These are phyloP conservation scores for Raffaelea albimanens DNA, from an alignment of 2,329 filamentous ascomycete species.

Conservation along the genomic window DNA sequence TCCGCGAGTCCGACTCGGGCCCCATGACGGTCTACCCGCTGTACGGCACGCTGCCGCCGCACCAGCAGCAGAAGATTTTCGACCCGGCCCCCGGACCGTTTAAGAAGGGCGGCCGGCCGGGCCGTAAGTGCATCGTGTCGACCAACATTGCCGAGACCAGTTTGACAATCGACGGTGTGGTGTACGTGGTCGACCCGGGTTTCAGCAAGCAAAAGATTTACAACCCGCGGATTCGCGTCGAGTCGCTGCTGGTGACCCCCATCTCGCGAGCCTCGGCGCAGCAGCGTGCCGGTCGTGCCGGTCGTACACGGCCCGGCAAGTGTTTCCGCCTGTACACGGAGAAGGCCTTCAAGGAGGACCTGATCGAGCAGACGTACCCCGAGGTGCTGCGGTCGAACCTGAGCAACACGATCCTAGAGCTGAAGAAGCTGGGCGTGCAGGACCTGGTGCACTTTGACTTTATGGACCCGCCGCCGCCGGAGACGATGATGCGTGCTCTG, in stretches of 20 bases:
- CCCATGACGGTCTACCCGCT: slow-evolving; percentile 86
- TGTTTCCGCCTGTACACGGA: slow-evolving; percentile 97
- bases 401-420: slow-evolving; percentile 85
- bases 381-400: slow-evolving; percentile 93
- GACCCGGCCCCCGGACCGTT: slow-evolving; percentile 71
- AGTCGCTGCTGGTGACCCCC: slow-evolving; percentile 92
- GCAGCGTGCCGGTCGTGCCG: slow-evolving; percentile 95
- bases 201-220: slow-evolving; percentile 99
- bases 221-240: slow-evolving; percentile 91
- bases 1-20: slow-evolving; percentile 81
- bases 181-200: slow-evolving; percentile 97
- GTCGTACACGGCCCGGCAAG: slow-evolving; percentile 96
- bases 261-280: slow-evolving; percentile 97
- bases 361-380: slow-evolving; percentile 94
- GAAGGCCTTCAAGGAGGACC: slow-evolving; percentile 89
- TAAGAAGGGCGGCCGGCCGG: slow-evolving; percentile 68
- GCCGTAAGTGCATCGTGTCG: slow-evolving; percentile 87
- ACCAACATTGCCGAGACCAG: slow-evolving; percentile 98
- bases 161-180: slow-evolving; percentile 96
- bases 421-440: slow-evolving; percentile 94
- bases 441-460: slow-evolving; percentile 97
- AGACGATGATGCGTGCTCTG: slow-evolving; percentile 94
- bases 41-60: slow-evolving; percentile 85
- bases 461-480: slow-evolving; percentile 95
- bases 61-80: slow-evolving; percentile 93